Conservation (phyloP, 1,284 basidiomycete genomes). For the Psilocybe mexicana region DNA sequence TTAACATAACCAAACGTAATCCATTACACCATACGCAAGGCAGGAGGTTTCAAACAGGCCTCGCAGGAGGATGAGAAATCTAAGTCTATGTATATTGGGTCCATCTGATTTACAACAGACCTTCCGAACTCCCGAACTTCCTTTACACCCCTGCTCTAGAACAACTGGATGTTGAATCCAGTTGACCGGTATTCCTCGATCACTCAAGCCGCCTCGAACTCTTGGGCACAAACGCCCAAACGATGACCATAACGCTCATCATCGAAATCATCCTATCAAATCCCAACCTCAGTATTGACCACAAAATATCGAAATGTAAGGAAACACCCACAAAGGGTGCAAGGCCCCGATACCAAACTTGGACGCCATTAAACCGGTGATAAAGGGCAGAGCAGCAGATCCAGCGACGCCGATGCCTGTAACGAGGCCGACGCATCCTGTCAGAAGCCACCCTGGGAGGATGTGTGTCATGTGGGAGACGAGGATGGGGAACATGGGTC, state of each 20-base stretch:
- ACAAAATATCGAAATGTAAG: background rate
- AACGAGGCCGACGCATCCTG: constrained; percentile 64
- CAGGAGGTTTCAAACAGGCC: too few relatives aligned
- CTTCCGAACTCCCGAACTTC: too few relatives aligned
- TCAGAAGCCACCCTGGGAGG: constrained; percentile 61
- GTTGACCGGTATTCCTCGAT: constrained; percentile 22
- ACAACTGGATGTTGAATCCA: constrained; percentile 33
- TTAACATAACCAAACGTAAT: too few relatives aligned
- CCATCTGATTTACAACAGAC: too few relatives aligned
- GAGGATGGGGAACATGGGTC: constrained; percentile 64
- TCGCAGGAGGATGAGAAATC: too few relatives aligned
- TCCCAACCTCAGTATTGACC: too few relatives aligned
- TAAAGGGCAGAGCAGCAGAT: constrained; percentile 64
- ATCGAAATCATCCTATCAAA: constrained; percentile 30
- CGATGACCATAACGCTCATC: constrained; percentile 29
- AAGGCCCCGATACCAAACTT: constrained; percentile 56
- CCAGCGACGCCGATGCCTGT: constrained; percentile 65
- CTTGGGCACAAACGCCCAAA: constrained; percentile 31
- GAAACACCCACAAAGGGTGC: constrained; percentile 55
- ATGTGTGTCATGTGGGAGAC: constrained; percentile 56
- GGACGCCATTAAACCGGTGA: constrained; percentile 55
- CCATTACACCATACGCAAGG: too few relatives aligned
- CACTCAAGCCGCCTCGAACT: constrained; percentile 17
- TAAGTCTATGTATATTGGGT: too few relatives aligned
- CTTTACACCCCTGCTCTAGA: too few relatives aligned